These are phyloP conservation scores for Aureobasidium sp. DNA, from an alignment of 2,329 filamentous ascomycete species.

Conservation along the genomic window DNA sequence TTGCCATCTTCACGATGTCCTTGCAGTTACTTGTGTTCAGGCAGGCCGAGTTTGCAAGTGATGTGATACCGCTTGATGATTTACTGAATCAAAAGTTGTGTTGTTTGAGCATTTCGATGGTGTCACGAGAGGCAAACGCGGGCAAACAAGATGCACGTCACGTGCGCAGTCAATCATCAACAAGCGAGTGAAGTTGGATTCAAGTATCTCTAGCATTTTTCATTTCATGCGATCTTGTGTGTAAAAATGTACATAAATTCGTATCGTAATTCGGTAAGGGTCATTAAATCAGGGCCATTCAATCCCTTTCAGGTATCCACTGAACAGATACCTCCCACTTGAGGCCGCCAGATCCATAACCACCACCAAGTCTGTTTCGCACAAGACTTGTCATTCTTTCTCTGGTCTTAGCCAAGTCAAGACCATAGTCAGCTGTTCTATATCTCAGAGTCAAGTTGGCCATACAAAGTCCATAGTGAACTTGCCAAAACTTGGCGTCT, in stretches of 20 bases:
- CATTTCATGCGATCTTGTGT: not conserved
- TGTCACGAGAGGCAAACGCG: not conserved
- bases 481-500: conserved; percentile 96
- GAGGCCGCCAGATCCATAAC: conserved; percentile 71
- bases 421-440: conserved; percentile 50
- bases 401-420: conserved; percentile 62
- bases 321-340: conserved; percentile 93
- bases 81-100: not conserved
- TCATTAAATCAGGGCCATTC: conserved; percentile 1
- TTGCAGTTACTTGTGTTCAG: no score
- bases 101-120: not conserved
- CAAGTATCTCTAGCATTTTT: not conserved
- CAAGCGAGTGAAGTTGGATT: not conserved
- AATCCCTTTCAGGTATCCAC: conserved; percentile 48
- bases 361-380: conserved; percentile 76
- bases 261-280: conserved; percentile 5
- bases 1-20: not conserved
- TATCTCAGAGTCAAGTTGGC: conserved; percentile 81
- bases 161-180: not conserved
- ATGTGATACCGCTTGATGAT: not conserved
- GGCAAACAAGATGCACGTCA: not conserved
- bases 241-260: conserved; percentile 4
- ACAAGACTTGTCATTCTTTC: conserved; percentile 70
- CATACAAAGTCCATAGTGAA: conserved; percentile 94
- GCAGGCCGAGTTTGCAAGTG: no score